Evolutionary conservation across 1,284 basidiomycete species (phyloP).

Genomic region (Schizopora paradoxa): DNA sequence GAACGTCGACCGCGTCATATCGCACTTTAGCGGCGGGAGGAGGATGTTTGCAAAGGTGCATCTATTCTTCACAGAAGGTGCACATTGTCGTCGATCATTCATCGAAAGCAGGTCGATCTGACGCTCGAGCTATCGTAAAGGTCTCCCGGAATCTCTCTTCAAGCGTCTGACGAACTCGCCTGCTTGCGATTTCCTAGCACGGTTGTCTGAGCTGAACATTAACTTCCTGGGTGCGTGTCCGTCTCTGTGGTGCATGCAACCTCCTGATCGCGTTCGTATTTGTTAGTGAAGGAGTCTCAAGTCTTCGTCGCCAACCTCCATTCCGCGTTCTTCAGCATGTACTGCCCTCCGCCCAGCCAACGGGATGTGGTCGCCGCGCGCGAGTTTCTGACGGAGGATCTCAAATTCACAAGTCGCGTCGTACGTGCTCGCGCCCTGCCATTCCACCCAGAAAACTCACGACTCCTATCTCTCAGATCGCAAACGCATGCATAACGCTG

Average conservation of each 20-base stretch:
- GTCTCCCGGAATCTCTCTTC: conserved; percentile 69
- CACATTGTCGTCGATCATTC: conserved; percentile 22
- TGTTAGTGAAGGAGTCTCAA: conserved; percentile 75
- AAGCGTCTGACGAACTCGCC: conserved; percentile 65
- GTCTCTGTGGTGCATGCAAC: background rate
- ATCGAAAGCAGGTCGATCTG: conserved; percentile 13
- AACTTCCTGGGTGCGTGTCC: conserved; percentile 77
- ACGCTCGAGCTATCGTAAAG: conserved; percentile 34
- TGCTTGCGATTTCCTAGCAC: conserved; percentile 66
- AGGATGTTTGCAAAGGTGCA: conserved; percentile 86
- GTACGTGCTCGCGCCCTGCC: conserved; percentile 3
- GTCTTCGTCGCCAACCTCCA: conserved; percentile 77
- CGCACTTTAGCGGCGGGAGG: conserved; percentile 65
- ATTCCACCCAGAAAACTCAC: background rate
- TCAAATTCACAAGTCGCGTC: conserved; percentile 52
- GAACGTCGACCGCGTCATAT: conserved; percentile 89
- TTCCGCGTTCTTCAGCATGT: conserved; percentile 79
- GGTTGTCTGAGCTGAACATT: conserved; percentile 78
- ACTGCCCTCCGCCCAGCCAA: conserved; percentile 73
- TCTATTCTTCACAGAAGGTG: conserved; percentile 93
- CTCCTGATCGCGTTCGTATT: conserved; percentile 22
- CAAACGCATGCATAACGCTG: conserved; percentile 87
- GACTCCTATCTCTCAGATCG: conserved; percentile 50
- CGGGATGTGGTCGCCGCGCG: conserved; percentile 55
- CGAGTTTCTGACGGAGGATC: conserved; percentile 74